These are phyloP conservation scores for Hanseniaspora sp. DNA, from an alignment of 1,139 yeast genomes.

Conservation along the genomic window DNA sequence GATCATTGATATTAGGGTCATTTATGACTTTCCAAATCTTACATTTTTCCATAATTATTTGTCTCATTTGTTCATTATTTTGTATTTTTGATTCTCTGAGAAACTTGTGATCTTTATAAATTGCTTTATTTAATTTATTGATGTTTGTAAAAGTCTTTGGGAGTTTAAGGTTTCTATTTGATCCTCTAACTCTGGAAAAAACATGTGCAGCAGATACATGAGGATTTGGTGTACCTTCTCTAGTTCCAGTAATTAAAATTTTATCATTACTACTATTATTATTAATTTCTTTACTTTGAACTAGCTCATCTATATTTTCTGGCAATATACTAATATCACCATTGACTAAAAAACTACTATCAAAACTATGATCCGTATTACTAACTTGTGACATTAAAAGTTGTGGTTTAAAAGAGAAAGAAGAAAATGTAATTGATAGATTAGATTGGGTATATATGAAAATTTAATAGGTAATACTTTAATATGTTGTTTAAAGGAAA, in stretches of 20 bases:
- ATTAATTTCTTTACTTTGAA: not conserved
- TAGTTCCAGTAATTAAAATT: not conserved
- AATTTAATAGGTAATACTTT: no score
- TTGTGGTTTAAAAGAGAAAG: no score
- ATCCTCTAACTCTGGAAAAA: not conserved
- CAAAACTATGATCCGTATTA: slow-evolving; percentile 2
- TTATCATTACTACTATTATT: not conserved
- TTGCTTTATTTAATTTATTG: not conserved
- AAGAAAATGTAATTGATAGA: no score
- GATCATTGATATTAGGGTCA: slow-evolving; percentile 8
- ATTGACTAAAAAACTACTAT: slow-evolving; percentile 6
- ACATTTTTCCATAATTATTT: not conserved
- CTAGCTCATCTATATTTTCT: not conserved
- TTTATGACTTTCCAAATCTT: slow-evolving; percentile 11
- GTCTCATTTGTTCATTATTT: not conserved
- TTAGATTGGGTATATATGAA: no score
- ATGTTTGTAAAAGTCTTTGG: slow-evolving; percentile 9
- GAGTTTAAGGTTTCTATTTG: slow-evolving; percentile 2
- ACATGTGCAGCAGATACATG: slow-evolving; percentile 3
- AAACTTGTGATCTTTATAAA: slow-evolving; percentile 11
- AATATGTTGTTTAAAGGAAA: no score
- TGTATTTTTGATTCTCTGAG: not conserved
- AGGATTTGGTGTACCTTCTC: not conserved
- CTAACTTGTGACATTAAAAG: slow-evolving; percentile 8
- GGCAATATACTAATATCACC: slow-evolving; percentile 13